phyloP scores from a whole-genome alignment of 2,329 filamentous ascomycete species.

The Sporothrix mexicana region DNA sequence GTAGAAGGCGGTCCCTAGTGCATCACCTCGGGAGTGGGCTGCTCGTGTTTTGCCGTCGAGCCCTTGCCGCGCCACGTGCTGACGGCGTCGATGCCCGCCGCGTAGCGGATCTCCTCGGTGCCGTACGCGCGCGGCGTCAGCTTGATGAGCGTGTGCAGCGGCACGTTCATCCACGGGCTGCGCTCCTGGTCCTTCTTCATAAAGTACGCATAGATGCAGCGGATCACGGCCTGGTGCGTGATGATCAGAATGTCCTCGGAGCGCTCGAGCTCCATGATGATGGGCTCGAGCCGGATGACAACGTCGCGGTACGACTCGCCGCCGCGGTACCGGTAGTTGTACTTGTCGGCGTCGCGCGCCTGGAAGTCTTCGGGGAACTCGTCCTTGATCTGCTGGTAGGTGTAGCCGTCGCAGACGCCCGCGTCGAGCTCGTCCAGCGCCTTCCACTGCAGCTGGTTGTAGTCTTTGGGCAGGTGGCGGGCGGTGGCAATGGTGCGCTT shows the following conservation, averaged over 20 bases:
- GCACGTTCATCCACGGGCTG: constrained; percentile 98
- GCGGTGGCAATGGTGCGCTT: constrained; percentile 91
- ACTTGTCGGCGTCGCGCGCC: constrained; percentile 96
- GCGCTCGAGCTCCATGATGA: constrained; percentile 98
- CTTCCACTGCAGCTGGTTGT: constrained; percentile 98
- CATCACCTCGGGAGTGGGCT: constrained; percentile 50
- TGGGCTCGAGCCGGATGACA: constrained; percentile 95
- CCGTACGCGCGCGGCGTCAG: constrained; percentile 93
- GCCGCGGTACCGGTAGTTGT: constrained; percentile 98
- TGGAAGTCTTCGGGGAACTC: constrained; percentile 92
- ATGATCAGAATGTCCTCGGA: constrained; percentile 97
- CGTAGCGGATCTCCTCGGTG: constrained; percentile 85
- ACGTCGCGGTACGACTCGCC: constrained; percentile 96
- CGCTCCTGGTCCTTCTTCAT: constrained; percentile 94
- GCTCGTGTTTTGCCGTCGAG: constrained; percentile 85
- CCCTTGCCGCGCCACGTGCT: constrained; percentile 97
- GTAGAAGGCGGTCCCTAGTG: constrained; percentile 30
- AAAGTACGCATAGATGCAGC: constrained; percentile 98
- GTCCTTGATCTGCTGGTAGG: constrained; percentile 92
- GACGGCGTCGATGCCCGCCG: constrained; percentile 92
- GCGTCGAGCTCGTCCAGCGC: constrained; percentile 96
- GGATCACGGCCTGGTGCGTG: constrained; percentile 93
- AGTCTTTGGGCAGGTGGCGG: constrained; percentile 77
- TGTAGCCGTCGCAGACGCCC: constrained; percentile 94
- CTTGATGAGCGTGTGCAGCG: constrained; percentile 94